Evolutionary conservation across 768 basidiomycete species (phyloP), one percentile per base, ranked within the genome.

Genomic region (Russula sp.): DNA sequence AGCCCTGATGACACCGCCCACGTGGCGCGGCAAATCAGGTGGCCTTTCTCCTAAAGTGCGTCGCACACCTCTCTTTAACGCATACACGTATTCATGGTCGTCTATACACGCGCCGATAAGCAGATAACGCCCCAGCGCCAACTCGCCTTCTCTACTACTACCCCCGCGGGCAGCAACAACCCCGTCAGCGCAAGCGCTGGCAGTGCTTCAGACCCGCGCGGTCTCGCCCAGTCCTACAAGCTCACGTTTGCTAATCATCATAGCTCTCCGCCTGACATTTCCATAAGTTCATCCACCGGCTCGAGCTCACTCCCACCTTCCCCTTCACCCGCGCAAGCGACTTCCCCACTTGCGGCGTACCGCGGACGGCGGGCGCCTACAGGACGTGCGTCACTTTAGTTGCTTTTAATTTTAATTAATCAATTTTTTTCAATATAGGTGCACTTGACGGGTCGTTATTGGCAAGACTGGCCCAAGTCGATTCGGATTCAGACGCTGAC

Each of bases 71-170:
- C 2, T 49, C 22, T 3, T 14, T 16, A 9, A 22, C 32, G 9
- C 51, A 18, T 32, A 18, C 51, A 11, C 30, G 24, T 14, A 49
- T 40, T 40, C 38, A 26, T 2, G 49, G 24, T 28, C 16, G 26
- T 28, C 49, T 18, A 14, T 22, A 10, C 26, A 24, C 49, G 24
- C 49, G 48, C n/a, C 10, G 3, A 52, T 40, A 50, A 14, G 6
- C 24, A 69, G 68, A 64, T 52, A 22, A 69, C 68, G 5, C 68
- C 66, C 6, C 68, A 69, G 53, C 63, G 68, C 52, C 68, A 69
- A 44, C 66, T 60, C 20, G 62, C 68, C 22, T 69, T 69, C 63
- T 67, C 68, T 14, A 54, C 56, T 60, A 64, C 68, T 14, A 54
- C 56, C 1, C 61, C 65, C 26, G 48, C 57, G 0, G 51, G 51